These are phyloP conservation scores for Aureobasidium subglaciale DNA, from an alignment of 2,329 filamentous ascomycete species.

Conservation along the genomic window DNA sequence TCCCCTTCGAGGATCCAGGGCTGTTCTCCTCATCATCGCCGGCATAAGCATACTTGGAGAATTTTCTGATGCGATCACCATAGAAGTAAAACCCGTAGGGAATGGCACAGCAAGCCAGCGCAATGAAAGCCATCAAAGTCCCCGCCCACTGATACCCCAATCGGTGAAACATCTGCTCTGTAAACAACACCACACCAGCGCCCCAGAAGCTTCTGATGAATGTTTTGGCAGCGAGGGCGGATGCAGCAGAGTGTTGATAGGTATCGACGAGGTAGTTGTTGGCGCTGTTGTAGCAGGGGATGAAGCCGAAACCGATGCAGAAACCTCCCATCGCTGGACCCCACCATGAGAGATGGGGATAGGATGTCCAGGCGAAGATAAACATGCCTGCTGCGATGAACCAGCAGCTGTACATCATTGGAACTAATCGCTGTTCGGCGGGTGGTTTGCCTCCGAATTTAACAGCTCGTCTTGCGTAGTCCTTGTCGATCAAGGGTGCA, in stretches of 20 bases:
- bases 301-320: slow-evolving; percentile 28
- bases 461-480: slow-evolving; percentile 60
- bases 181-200: slow-evolving; percentile 32
- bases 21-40: slow-evolving; percentile 43
- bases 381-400: slow-evolving; percentile 61
- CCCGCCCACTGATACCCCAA: slow-evolving; percentile 35
- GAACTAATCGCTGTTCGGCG: slow-evolving; percentile 69
- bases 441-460: slow-evolving; percentile 66
- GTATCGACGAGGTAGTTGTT: slow-evolving; percentile 43
- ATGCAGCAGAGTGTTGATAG: slow-evolving; percentile 66
- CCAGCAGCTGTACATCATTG: slow-evolving; percentile 54
- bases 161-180: slow-evolving; percentile 28
- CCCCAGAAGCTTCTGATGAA: slow-evolving; percentile 32
- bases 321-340: slow-evolving; percentile 46
- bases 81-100: slow-evolving; percentile 77
- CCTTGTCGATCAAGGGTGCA: slow-evolving; percentile 65
- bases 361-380: slow-evolving; percentile 65
- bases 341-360: slow-evolving; percentile 58
- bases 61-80: slow-evolving; percentile 61
- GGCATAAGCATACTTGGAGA: slow-evolving; percentile 65
- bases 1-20: neutral
- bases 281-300: slow-evolving; percentile 27
- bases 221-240: slow-evolving; percentile 33
- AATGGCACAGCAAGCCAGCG: slow-evolving; percentile 70
- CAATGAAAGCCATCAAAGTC: slow-evolving; percentile 51